Percentiles rank a stretch among this genome's conserved stretches.
These are phyloP conservation scores for Psidium guajava DNA, from an alignment of 345 rosid genomes.

Conservation along the genomic window DNA sequence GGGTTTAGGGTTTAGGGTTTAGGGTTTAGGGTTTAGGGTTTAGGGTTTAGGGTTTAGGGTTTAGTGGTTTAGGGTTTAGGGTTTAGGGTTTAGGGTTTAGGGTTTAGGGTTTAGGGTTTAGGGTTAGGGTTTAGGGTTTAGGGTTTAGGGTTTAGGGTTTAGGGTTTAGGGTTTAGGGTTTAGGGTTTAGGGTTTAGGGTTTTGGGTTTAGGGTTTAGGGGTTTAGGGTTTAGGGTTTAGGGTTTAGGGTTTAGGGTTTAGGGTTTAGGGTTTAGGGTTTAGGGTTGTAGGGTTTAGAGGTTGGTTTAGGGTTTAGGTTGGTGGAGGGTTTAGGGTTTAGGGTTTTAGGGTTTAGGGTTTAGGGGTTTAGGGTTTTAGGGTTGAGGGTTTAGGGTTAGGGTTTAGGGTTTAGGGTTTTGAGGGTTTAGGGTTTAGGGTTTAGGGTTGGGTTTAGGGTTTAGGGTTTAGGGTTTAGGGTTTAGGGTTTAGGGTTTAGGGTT, in stretches of 20 bases:
- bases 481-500: slow-evolving; percentile 18
- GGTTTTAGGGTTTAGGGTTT: slow-evolving; percentile 12
- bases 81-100: slow-evolving; percentile 18
- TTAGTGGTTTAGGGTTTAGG: slow-evolving; percentile 19
- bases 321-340: slow-evolving; percentile 12
- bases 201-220: slow-evolving; percentile 7
- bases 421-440: too few relatives aligned
- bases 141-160: slow-evolving; percentile 11
- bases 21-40: slow-evolving; percentile 20
- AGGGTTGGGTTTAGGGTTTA: slow-evolving; percentile 13
- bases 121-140: slow-evolving; percentile 14
- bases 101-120: slow-evolving; percentile 13
- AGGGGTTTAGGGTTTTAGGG: slow-evolving; percentile 14
- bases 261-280: slow-evolving; percentile 9
- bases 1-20: slow-evolving; percentile 14
- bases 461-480: slow-evolving; percentile 14
- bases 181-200: slow-evolving; percentile 11
- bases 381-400: slow-evolving; percentile 9
- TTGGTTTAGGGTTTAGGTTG: too few relatives aligned
- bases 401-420: slow-evolving; percentile 9
- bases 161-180: slow-evolving; percentile 16
- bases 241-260: slow-evolving; percentile 9
- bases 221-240: slow-evolving; percentile 14
- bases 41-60: slow-evolving; percentile 13
- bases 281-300: too few relatives aligned